Evolutionary conservation across 2,329 filamentous ascomycete species (phyloP).

Genomic region (Ceratocystis cubensis): DNA sequence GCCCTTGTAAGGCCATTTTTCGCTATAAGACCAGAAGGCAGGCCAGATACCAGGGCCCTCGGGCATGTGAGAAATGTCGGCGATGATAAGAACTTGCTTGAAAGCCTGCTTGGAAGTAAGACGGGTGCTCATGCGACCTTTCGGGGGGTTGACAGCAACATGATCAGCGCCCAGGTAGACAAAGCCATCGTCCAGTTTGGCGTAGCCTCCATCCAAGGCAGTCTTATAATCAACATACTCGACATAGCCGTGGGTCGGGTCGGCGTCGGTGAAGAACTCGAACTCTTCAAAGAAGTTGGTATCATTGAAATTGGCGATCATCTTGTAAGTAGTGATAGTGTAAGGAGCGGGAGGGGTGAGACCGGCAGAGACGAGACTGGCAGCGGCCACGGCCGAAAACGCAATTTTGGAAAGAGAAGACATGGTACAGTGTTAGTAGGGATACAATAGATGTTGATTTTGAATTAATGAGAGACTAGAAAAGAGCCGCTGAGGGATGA

Average conservation of each 20-base stretch:
- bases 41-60: constrained; percentile 51
- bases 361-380: constrained; percentile 10
- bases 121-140: constrained; percentile 38
- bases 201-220: constrained; percentile 45
- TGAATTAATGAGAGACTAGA: background rate
- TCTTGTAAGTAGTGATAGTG: constrained; percentile 29
- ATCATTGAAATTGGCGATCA: constrained; percentile 37
- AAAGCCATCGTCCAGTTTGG: constrained; percentile 40
- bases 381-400: constrained; percentile 10
- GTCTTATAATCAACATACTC: constrained; percentile 47
- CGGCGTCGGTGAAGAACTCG: constrained; percentile 43
- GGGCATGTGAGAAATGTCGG: too few species aligned
- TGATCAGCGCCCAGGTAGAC: constrained; percentile 61
- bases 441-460: background rate
- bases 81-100: too few species aligned
- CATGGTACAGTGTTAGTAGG: background rate
- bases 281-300: constrained; percentile 46
- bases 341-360: background rate
- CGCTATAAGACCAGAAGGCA: constrained; percentile 56
- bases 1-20: constrained; percentile 55
- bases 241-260: constrained; percentile 67
- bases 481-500: background rate
- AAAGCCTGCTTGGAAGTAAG: too few species aligned
- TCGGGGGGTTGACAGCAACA: constrained; percentile 39
- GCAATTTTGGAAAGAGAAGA: constrained; percentile 15